Evolutionary conservation across 371 early-diverging fungal species (phyloP).

Genomic region (Mucor circinelloides): DNA sequence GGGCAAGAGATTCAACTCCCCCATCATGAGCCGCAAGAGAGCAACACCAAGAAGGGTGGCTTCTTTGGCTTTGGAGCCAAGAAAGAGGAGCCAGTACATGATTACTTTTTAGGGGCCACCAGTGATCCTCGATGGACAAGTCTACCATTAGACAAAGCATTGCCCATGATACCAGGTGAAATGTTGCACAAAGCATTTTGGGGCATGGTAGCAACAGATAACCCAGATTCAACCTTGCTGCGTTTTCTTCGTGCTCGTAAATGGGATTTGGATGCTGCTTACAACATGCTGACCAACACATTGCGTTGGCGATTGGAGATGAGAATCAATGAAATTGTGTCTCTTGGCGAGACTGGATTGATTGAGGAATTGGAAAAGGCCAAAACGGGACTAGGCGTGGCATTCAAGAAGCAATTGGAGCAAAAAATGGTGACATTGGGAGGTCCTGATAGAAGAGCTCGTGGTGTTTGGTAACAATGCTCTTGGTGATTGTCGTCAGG

Average conservation of each 20-base stretch:
- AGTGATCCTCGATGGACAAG: slow-evolving; percentile 44
- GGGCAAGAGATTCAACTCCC: slow-evolving; percentile 27
- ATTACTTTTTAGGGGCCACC: slow-evolving; percentile 52
- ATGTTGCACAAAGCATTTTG: slow-evolving; percentile 50
- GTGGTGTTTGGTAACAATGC: slow-evolving; percentile 61
- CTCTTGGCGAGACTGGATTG: slow-evolving; percentile 56
- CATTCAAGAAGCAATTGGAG: slow-evolving; percentile 17
- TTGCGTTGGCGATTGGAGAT: slow-evolving; percentile 68
- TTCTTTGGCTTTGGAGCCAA: slow-evolving; percentile 32
- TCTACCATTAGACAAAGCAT: slow-evolving; percentile 42
- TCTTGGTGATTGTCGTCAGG: too few species aligned
- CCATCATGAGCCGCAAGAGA: slow-evolving; percentile 13
- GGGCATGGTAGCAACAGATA: slow-evolving; percentile 57
- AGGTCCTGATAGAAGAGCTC: slow-evolving; percentile 58
- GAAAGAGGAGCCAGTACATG: slow-evolving; percentile 33
- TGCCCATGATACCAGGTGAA: slow-evolving; percentile 41
- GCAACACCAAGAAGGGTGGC: slow-evolving; percentile 9
- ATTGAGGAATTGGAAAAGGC: slow-evolving; percentile 40
- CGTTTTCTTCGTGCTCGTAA: slow-evolving; percentile 81
- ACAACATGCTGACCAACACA: slow-evolving; percentile 61
- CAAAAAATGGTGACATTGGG: slow-evolving; percentile 39
- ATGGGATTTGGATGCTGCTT: slow-evolving; percentile 74
- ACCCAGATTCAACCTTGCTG: slow-evolving; percentile 68
- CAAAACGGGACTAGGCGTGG: slow-evolving; percentile 10
- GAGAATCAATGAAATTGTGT: slow-evolving; percentile 58